A percentile compares a stretch with the other conserved stretches of the same genome.
phyloP scores from a whole-genome alignment of 768 basidiomycete species.

The Pleurotus ostreatus region DNA sequence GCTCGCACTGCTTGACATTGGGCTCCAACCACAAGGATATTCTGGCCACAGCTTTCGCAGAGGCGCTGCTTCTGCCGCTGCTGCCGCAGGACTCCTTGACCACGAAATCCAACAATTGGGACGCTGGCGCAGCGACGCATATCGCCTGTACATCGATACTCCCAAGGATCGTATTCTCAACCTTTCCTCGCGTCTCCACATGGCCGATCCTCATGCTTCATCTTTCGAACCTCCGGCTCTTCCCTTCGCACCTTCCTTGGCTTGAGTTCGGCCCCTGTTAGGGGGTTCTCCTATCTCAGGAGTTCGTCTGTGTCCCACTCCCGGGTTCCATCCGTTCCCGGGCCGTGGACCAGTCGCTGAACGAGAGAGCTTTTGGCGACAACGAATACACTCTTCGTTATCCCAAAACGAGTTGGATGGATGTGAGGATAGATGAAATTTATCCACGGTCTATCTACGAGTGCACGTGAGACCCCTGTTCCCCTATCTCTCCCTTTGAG shows the following conservation, averaged over 20 bases:
- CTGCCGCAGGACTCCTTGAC: conserved; percentile 23
- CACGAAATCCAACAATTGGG: conserved; percentile 34
- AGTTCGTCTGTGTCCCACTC: too few species aligned
- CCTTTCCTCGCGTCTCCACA: neutral
- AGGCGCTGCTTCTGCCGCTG: conserved; percentile 25
- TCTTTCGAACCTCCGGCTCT: neutral
- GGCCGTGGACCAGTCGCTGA: too few species aligned
- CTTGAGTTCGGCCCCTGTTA: neutral
- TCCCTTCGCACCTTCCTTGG: neutral
- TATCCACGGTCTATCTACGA: too few species aligned
- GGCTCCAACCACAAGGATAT: conserved; percentile 6
- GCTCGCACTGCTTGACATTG: neutral
- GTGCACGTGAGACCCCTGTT: too few species aligned
- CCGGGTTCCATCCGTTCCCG: too few species aligned
- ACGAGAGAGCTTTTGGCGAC: too few species aligned
- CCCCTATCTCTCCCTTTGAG: too few species aligned
- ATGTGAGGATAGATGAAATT: too few species aligned
- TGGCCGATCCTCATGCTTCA: neutral
- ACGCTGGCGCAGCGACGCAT: conserved; percentile 31
- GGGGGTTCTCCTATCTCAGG: too few species aligned
- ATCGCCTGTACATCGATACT: conserved; percentile 33
- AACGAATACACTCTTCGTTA: too few species aligned
- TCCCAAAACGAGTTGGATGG: too few species aligned
- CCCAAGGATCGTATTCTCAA: conserved; percentile 17
- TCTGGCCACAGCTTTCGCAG: conserved; percentile 26